These are phyloP conservation scores for Chaetoceros muelleri DNA, from an alignment of 108 stramenopile species.

Conservation along the genomic window DNA sequence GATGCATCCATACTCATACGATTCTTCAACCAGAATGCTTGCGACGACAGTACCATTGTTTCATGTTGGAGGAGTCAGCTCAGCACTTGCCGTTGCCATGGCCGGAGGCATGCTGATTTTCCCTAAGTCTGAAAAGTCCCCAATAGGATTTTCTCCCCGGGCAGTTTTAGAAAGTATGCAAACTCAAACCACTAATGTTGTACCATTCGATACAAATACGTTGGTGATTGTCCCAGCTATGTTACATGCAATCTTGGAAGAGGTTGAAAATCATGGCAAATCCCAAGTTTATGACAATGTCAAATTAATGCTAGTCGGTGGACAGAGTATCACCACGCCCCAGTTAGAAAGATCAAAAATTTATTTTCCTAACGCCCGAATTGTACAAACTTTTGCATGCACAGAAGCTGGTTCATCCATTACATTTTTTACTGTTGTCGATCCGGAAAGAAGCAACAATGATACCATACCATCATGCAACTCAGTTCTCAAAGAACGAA, in stretches of 20 bases:
- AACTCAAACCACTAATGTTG: conserved; percentile 7
- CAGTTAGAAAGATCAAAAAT: conserved; percentile 9
- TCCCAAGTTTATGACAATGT: conserved; percentile 28
- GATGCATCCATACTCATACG: conserved; percentile 44
- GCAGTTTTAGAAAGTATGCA: conserved; percentile 14
- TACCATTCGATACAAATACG: too few relatives aligned
- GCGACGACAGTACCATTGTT: conserved; percentile 87
- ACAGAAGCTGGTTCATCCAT: conserved; percentile 90
- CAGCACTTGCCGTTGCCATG: conserved; percentile 61
- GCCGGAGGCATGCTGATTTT: conserved; percentile 72
- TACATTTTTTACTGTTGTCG: conserved; percentile 37
- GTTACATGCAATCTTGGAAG: conserved; percentile 48
- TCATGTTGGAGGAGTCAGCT: conserved; percentile 85
- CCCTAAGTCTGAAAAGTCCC: conserved; percentile 8
- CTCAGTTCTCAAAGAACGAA: too few relatives aligned
- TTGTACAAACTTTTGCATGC: conserved; percentile 90
- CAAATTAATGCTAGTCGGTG: conserved; percentile 74
- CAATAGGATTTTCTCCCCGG: conserved; percentile 22
- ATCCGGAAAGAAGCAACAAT: not conserved
- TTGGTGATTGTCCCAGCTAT: conserved; percentile 91
- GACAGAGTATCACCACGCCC: conserved; percentile 50
- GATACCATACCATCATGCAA: too few relatives aligned
- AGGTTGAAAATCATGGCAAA: conserved; percentile 2
- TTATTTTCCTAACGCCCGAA: conserved; percentile 62
- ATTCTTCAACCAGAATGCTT: conserved; percentile 31